These are phyloP conservation scores for Exophiala oligosperma DNA, from an alignment of 2,329 filamentous ascomycete genomes.

Conservation along the genomic window DNA sequence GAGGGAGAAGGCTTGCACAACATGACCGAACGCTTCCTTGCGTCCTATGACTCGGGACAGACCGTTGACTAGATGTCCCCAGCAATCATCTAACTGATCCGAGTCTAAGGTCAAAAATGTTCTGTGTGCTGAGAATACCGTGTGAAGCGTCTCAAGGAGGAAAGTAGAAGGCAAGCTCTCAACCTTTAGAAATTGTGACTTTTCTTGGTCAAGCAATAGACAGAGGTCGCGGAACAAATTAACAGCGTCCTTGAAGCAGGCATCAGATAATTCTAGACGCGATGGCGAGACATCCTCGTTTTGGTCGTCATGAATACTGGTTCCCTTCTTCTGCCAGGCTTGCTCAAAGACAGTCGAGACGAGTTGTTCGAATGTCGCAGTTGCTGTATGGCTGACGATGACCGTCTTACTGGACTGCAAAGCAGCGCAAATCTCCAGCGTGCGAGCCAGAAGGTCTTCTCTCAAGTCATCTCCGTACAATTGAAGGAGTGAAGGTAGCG, in stretches of 20 bases:
- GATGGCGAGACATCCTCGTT: conserved; percentile 8
- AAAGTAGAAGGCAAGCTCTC: conserved; percentile 77
- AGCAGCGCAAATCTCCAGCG: conserved; percentile 87
- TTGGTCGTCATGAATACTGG: conserved; percentile 14
- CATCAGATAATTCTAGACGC: conserved; percentile 3
- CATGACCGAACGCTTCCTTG: conserved; percentile 20
- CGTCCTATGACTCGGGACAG: conserved; percentile 18
- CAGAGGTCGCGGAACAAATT: conserved; percentile 82
- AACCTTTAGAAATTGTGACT: conserved; percentile 78
- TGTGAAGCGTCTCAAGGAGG: conserved; percentile 88
- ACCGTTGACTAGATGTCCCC: conserved; percentile 52
- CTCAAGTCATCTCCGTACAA: conserved; percentile 83
- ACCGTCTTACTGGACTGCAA: conserved; percentile 89
- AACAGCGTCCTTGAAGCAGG: conserved; percentile 43
- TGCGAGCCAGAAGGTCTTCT: conserved; percentile 76
- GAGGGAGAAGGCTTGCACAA: conserved; percentile 22
- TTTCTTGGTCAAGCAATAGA: conserved; percentile 79
- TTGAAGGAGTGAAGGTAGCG: conserved; percentile 82
- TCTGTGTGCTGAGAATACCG: conserved; percentile 82
- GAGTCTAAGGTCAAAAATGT: conserved; percentile 73
- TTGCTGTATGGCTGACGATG: conserved; percentile 92
- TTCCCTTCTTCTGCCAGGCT: conserved; percentile 47
- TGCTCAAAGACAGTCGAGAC: conserved; percentile 93
- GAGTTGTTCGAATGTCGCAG: conserved; percentile 93
- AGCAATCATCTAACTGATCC: conserved; percentile 78